Percentiles rank a stretch among this genome's conserved stretches.
phyloP scores from a whole-genome alignment of 805 yeast species.

The Suhomyces prunicola region DNA sequence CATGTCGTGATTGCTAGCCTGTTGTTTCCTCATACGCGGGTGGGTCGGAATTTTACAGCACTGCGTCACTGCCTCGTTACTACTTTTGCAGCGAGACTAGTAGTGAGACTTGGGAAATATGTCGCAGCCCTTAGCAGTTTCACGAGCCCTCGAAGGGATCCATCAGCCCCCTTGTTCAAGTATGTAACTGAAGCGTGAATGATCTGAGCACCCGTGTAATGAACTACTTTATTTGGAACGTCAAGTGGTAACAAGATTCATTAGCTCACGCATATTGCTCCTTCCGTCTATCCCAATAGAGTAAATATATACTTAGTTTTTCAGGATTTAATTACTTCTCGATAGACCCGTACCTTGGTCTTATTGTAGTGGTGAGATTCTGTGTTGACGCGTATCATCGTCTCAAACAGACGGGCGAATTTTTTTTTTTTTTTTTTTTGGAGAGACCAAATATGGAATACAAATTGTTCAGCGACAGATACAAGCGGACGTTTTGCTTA shows the following conservation, averaged over 20 bases:
- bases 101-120: not conserved
- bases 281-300: not conserved
- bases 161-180: not conserved
- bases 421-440: not conserved
- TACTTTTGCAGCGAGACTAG: not conserved
- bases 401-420: not conserved
- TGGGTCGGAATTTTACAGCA: not conserved
- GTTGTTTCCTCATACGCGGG: not conserved
- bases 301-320: not conserved
- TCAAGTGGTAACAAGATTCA: not conserved
- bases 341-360: not conserved
- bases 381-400: slow-evolving; percentile 4
- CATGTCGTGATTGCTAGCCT: not conserved
- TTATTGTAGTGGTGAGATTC: not conserved
- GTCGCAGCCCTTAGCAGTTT: not conserved
- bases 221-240: not conserved
- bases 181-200: not conserved
- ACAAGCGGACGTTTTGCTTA: not conserved
- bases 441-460: not conserved
- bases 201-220: not conserved
- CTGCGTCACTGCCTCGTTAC: not conserved
- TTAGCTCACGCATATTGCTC: not conserved
- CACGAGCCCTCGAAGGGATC: not conserved
- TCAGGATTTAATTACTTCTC: not conserved
- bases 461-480: not conserved